Evolutionary conservation across 768 basidiomycete genomes (phyloP).

Genomic region (Hydnomerulius pinastri): DNA sequence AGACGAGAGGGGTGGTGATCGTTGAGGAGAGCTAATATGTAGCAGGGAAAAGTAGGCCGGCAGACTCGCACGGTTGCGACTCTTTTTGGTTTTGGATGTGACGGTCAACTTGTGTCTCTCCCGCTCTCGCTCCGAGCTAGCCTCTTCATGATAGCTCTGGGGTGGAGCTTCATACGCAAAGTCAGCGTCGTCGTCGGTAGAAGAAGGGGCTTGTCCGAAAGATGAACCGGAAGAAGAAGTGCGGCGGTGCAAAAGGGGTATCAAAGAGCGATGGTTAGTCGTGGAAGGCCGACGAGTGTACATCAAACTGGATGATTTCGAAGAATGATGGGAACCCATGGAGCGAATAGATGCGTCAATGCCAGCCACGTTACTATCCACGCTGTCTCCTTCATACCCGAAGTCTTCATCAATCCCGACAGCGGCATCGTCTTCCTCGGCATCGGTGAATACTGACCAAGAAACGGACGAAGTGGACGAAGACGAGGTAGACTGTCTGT

Average conservation of each 20-base stretch:
- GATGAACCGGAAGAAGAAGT: constrained; percentile 48
- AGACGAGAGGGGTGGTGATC: constrained; percentile 35
- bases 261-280: constrained; percentile 66
- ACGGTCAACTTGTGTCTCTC: constrained; percentile 30
- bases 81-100: constrained; percentile 46
- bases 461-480: constrained; percentile 64
- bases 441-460: constrained; percentile 68
- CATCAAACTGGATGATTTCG: constrained; percentile 50
- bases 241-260: constrained; percentile 57
- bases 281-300: constrained; percentile 72
- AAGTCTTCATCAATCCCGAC: constrained; percentile 38
- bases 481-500: constrained; percentile 58
- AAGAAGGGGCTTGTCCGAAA: constrained; percentile 32
- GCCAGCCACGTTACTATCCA: constrained; percentile 37
- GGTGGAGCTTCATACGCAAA: constrained; percentile 38
- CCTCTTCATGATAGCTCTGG: constrained; percentile 32
- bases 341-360: constrained; percentile 48
- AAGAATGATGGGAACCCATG: constrained; percentile 32
- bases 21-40: constrained; percentile 49
- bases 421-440: constrained; percentile 51
- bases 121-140: constrained; percentile 27
- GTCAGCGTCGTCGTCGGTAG: constrained; percentile 45
- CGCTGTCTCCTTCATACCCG: constrained; percentile 29
- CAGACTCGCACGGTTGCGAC: constrained; percentile 70
- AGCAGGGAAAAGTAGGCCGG: constrained; percentile 78